Base-by-base conservation (phyloP, 2,329 filamentous ascomycete species). In the Orbilia brochopaga region DNA sequence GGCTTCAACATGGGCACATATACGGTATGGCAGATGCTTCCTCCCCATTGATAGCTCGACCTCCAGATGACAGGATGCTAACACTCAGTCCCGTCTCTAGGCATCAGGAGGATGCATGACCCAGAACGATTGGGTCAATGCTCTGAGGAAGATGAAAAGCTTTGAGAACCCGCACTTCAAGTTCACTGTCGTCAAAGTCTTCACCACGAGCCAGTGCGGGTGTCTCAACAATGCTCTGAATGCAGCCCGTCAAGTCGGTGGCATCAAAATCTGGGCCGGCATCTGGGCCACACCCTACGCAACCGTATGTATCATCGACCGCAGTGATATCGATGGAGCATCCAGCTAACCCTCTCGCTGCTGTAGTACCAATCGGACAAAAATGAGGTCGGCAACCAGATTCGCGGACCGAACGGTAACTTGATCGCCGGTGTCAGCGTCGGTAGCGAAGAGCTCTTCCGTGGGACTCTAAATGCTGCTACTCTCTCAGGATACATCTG, bases 181-280 rank as follows among this genome's bases (percentile, higher is more conserved):
- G 17, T 87, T 87, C 81, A 85, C 83, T 76, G 81, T 84, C 66
- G 83, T 86, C 75, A 85, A 87, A 58, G 81, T 88, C 32, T 89
- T 90, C 83, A 74, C 74, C 42, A 90, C 88, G 78, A 87, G 85
- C 82, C 83, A 84, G 75, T 84, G 82, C 77, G 80, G 82, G 73
- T 81, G 82, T 7, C 80, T 84, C 54, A 79, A 78, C 64, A 81
- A 81, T 62, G 82, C 82, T 17, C 81, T 83, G 0, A 82, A 82
- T 17, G 87, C 87, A 37, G 87, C 87, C 76, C 81, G 88, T 51
- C 80, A 82, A 69, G 42, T 73, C 2, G 86, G 85, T 73, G 81
- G 86, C 48, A 86, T 85, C 17, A 80, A 83, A 74, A 80, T 90
- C 50, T 84, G 89, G 37, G 85, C 88, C 57, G 87, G 87, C 74